Evolutionary conservation across 306 rosid genomes (phyloP), one percentile per base, ranked within the genome.

Genomic region (Argentina anserina): DNA sequence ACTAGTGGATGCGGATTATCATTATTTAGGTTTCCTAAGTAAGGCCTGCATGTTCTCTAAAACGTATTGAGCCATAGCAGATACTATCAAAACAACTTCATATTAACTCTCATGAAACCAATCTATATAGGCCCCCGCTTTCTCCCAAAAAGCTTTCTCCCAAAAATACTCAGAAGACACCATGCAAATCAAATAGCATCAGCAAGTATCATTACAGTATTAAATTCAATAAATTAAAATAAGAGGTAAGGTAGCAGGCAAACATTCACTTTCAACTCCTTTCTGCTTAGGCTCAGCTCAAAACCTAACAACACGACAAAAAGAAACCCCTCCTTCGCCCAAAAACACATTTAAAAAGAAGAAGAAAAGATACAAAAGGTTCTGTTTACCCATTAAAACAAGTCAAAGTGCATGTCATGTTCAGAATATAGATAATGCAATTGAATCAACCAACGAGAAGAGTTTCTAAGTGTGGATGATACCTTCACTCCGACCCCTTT

Each of bases 401-500:
- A 69, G 33, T 46, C 72, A 46, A 10, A 34, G 23, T 3, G 34
- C 33, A 69, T 10, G 1, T 33, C 45, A n/a, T 21, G 31, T 21
- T 69, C 46, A 69, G 37, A 69, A 69, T 33, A 25, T 26, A 61
- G 40, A 31, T 31, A 37, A 74, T 50, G 46, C 26, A 15, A 34
- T 7, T 15, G 15, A 70, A 53, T 23, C 49, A 70, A 55, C 17
- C 26, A 53, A 70, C 25, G 33, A 60, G 3, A 34, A 33, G 15
- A 20, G 7, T 69, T 41, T 34, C 21, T n/a, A 6, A 52, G 37
- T 70, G 75, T 40, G 66, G 10, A 2, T 9, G 33, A 31, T 84
- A 91, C 97, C 95, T 82, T 70, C 96, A 61, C 68, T 75, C 75
- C 81, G 89, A 69, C 82, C 89, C 84, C 75, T 89, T 84, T 60